Evolutionary conservation across 306 rosid species (phyloP).

Genomic region (Canavalia ensiformis): DNA sequence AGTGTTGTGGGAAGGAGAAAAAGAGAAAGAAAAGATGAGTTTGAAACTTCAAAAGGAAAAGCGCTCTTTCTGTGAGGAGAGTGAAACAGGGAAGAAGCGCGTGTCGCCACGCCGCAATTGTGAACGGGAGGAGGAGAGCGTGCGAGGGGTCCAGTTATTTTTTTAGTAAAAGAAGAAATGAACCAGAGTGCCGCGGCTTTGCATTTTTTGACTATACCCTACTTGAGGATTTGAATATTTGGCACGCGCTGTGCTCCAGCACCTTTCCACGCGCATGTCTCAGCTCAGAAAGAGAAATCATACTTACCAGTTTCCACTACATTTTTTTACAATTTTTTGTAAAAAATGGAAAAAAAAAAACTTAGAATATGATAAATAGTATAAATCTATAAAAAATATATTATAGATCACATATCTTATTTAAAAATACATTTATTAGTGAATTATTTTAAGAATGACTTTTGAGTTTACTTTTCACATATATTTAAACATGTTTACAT

Average conservation of each 20-base stretch:
- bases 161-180: slow-evolving; percentile 29
- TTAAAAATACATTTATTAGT: no score
- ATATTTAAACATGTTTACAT: no score
- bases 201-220: background rate
- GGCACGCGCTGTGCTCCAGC: background rate
- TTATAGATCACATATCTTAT: no score
- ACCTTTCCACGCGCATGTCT: background rate
- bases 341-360: no score
- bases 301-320: no score
- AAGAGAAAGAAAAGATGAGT: slow-evolving; percentile 46
- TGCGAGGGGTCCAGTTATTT: slow-evolving; percentile 34
- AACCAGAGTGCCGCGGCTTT: slow-evolving; percentile 15
- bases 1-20: slow-evolving; percentile 6
- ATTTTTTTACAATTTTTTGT: no score
- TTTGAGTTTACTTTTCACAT: no score
- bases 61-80: slow-evolving; percentile 28
- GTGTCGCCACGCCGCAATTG: slow-evolving; percentile 36
- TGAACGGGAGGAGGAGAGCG: slow-evolving; percentile 11
- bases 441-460: no score
- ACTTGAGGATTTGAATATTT: slow-evolving; percentile 24
- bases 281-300: background rate
- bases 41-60: slow-evolving; percentile 58
- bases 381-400: no score
- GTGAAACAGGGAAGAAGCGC: slow-evolving; percentile 52
- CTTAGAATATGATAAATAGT: no score